Evolutionary conservation across 202 grass and related monocot genomes (phyloP).

Genomic region (Elaeis oleifera): DNA sequence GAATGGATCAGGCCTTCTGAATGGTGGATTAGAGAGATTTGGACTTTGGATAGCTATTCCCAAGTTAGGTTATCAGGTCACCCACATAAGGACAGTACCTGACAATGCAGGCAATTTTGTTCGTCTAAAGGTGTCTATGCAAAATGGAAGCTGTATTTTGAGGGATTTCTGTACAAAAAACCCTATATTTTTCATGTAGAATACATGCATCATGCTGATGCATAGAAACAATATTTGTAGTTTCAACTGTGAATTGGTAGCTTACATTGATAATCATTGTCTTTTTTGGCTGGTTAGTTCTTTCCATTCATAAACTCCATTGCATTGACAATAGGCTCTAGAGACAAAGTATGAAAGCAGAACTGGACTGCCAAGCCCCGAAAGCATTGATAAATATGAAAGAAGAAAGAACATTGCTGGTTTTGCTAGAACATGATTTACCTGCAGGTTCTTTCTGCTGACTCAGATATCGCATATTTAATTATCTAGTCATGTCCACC

Average conservation of each 20-base stretch:
- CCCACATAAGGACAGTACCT: no score
- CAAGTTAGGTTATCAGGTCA: no score
- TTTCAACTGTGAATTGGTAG: background rate
- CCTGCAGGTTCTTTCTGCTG: conserved; percentile 11
- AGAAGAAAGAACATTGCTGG: conserved; percentile 39
- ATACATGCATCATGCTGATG: no score
- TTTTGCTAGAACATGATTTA: conserved; percentile 27
- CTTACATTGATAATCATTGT: conserved; percentile 9
- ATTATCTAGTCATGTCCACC: no score
- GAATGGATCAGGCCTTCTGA: no score
- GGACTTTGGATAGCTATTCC: no score
- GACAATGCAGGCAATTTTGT: no score
- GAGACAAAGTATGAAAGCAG: conserved; percentile 71
- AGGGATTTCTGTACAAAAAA: no score
- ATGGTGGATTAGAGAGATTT: no score
- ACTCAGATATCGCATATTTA: background rate
- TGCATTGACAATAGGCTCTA: conserved; percentile 37
- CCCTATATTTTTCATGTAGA: no score
- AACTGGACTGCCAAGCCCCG: conserved; percentile 55
- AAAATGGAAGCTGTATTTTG: no score
- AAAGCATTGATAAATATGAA: conserved; percentile 53
- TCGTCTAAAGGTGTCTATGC: no score
- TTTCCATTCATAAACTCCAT: conserved; percentile 7
- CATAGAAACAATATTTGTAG: background rate
- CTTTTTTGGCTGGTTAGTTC: conserved; percentile 3